phyloP scores from a whole-genome alignment of 176 grass and related monocot species.

The Zoysia japonica region DNA sequence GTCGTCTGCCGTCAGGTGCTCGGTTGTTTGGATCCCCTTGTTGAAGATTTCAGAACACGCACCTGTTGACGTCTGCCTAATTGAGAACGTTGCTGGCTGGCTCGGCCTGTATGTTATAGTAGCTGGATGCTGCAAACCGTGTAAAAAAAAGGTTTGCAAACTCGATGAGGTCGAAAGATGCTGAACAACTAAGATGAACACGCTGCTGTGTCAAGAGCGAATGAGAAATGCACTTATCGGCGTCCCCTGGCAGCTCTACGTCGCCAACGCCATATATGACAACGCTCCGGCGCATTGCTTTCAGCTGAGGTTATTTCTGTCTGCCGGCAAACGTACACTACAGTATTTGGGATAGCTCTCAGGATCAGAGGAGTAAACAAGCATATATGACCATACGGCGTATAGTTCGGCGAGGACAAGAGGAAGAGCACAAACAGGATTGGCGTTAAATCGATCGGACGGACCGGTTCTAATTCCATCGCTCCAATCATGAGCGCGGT shows the following conservation, averaged over 20 bases:
- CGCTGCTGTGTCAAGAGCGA: background rate
- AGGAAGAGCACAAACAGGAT: slow-evolving; percentile 18
- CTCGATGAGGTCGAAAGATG: too few relatives aligned
- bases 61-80: background rate
- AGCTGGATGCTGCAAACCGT: too few relatives aligned
- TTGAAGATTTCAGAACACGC: background rate
- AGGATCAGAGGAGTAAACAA: background rate
- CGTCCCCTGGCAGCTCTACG: background rate
- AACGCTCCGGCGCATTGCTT: slow-evolving; percentile 12
- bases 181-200: background rate
- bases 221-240: background rate
- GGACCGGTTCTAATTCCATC: background rate
- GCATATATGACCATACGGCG: background rate
- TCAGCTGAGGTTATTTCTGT: background rate
- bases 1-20: background rate
- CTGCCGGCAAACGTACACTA: slow-evolving; percentile 1
- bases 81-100: background rate
- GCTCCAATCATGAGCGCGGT: background rate
- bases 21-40: background rate
- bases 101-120: too few relatives aligned
- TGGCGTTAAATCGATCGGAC: background rate
- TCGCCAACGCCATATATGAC: slow-evolving; percentile 24
- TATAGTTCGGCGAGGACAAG: background rate
- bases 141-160: too few relatives aligned
- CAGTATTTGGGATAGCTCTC: slow-evolving; percentile 3